Base-by-base conservation (phyloP, 1,284 basidiomycete species). In the Nidula niveotomentosa region DNA sequence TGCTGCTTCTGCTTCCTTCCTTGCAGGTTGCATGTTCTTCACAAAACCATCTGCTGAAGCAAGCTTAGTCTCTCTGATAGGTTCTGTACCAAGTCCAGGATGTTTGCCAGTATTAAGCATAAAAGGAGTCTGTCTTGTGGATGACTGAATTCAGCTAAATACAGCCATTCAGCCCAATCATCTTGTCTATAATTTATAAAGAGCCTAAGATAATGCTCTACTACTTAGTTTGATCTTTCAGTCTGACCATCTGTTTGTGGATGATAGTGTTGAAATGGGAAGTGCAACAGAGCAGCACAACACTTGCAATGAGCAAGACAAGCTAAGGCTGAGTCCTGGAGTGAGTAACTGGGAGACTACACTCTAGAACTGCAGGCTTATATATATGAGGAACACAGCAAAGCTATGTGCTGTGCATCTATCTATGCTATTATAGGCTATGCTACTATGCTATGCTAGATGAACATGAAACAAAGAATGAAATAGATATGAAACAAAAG, bases 111-210 rank as follows among this genome's bases (percentile, higher is more conserved):
- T 39, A 17, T 51, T 9, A 10, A 41, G 36, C 13, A 39, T 13
- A 30, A 51, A 51, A 15, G 61, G 61, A 2, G 57, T 41, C 17
- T 15, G 17, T 13, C 15, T 12, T 13, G 54, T 55, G 0, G 53
- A 39, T 1, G 51, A 37, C 36, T 59, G 56, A 60, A 59, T 18
- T 57, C 46, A 1, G 56, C 50, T 3, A 55, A 10, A 6, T 53
- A 43, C 3, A 62, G 34, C 49, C 41, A 57, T 0, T 46, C 39
- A 0, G 48, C 41, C 62, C 61, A 64, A 30, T 58, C 51, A 54
- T 69, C 57, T 56, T 78, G 77, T 15, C 65, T 18, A 51, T 75
- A 63, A 46, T 69, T 66, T 33, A 62, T 49, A 52, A 65, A 73
- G 8, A 65, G 37, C 1, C 64, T 36, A 6, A 74, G 61, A 49